These are phyloP conservation scores for Dendrothele bispora DNA, from an alignment of 768 basidiomycete species.

Conservation along the genomic window DNA sequence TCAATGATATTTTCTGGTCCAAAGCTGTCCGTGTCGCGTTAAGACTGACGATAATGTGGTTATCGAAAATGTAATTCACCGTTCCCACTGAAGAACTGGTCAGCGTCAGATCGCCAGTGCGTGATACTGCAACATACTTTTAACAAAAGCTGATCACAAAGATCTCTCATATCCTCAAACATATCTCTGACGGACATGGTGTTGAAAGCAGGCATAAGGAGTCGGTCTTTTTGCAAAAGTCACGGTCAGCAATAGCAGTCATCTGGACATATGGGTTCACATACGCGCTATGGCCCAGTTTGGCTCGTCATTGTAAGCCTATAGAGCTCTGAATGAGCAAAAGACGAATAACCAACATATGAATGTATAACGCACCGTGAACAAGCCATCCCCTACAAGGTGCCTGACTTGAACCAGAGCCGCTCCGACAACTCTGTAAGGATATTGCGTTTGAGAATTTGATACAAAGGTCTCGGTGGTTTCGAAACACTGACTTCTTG, in stretches of 20 bases:
- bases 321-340: not conserved
- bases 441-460: too few relatives aligned
- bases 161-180: slow-evolving; percentile 49
- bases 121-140: slow-evolving; percentile 20
- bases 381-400: slow-evolving; percentile 40
- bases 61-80: too few relatives aligned
- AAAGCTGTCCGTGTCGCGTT: slow-evolving; percentile 27
- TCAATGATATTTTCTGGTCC: slow-evolving; percentile 41
- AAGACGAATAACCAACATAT: not conserved
- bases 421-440: slow-evolving; percentile 29
- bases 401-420: slow-evolving; percentile 33
- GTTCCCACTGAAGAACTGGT: slow-evolving; percentile 30
- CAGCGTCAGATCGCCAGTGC: not conserved
- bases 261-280: slow-evolving; percentile 12
- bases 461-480: too few relatives aligned
- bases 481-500: too few relatives aligned
- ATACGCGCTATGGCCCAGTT: slow-evolving; percentile 48
- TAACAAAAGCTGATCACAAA: slow-evolving; percentile 39
- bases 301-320: slow-evolving; percentile 40
- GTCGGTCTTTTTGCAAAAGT: slow-evolving; percentile 22
- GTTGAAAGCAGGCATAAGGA: slow-evolving; percentile 36
- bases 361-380: slow-evolving; percentile 28
- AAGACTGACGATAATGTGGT: too few relatives aligned
- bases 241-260: not conserved
- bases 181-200: slow-evolving; percentile 41